These are phyloP conservation scores for Carex sylvatica DNA, from an alignment of 202 grass and related monocot species.

Conservation along the genomic window DNA sequence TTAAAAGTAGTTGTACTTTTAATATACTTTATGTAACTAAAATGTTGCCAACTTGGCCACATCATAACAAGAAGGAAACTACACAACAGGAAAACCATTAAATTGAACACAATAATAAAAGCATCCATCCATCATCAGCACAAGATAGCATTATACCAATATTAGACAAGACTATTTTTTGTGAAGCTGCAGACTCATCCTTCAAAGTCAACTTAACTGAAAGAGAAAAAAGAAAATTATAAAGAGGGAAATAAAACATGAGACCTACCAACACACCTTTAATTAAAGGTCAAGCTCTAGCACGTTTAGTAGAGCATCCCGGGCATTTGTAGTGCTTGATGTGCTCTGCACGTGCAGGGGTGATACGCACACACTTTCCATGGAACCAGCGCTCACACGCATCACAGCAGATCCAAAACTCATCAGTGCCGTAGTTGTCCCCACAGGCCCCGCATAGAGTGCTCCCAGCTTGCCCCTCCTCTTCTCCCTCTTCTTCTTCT, in stretches of 20 bases:
- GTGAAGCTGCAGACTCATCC: not conserved
- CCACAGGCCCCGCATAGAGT: constrained; percentile 42
- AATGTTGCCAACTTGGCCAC: not conserved
- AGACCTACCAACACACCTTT: not conserved
- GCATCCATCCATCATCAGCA: not conserved
- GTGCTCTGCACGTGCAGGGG: constrained; percentile 43
- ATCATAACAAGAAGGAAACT: not conserved
- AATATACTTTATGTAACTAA: not conserved
- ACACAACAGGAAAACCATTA: not conserved
- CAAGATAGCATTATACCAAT: not conserved
- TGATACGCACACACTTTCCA: constrained; percentile 59
- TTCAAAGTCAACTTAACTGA: not conserved
- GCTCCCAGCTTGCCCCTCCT: constrained; percentile 27
- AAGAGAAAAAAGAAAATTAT: not conserved
- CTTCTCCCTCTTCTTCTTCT: constrained; percentile 27
- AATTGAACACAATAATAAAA: not conserved
- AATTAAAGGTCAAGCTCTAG: constrained; percentile 34
- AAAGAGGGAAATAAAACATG: constrained; percentile 28
- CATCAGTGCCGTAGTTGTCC: constrained; percentile 20
- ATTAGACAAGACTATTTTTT: not conserved
- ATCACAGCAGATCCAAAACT: constrained; percentile 72
- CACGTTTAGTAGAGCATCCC: constrained; percentile 49
- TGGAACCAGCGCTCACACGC: constrained; percentile 72
- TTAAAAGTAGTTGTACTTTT: not conserved
- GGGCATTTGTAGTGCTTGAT: constrained; percentile 68